Evolutionary conservation across 148 eudicot genomes (phyloP), one percentile per base, ranked within the genome.

Genomic region (Heliosperma pusillum): DNA sequence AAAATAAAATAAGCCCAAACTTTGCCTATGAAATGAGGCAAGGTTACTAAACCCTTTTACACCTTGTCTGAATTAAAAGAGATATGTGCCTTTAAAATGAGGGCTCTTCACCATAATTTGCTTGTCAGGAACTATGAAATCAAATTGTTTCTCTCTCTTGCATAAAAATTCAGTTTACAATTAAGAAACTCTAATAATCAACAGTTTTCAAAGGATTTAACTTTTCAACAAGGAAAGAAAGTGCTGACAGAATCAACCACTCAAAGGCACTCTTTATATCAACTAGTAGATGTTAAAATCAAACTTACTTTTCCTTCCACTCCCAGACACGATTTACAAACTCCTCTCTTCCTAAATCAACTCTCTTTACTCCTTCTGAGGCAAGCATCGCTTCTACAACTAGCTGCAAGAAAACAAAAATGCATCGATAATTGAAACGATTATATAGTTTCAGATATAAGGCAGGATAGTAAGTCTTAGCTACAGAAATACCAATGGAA

Each of bases 331-430:
- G 89, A 65, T 89, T 86, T 66, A 87, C 71, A 75, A 95, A 95
- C 79, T 90, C 94, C 5, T 92, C 96, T 87, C 99, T 86, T 33
- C 91, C 88, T 84, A 95, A 81, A 29, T 95, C 99, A 82, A 80
- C 84, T 84, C 97, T 87, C 80, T 89, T 95, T 74, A 89, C 85
- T 75, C 99, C 99, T 89, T 95, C 96, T 63, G 89, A 80, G 17
- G 96, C 92, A 71, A 95, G 93, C 99, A 95, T 89, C 80, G 84
- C 90, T 86, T 95, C 99, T 65, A 95, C 99, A 81, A 92, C 97
- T 87, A 95, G 72, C 99, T 95, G 95, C 82, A 85, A 84, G 66
- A 26, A 88, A 73, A n/a, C 47, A 59, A 30, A 59, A 26, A 57
- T 59, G 58, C 77, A 22, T 64, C 30, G 45, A 27, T 50, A 56